Conservation (phyloP, 257 asterid genomes). For the Solanum pinnatisectum region DNA sequence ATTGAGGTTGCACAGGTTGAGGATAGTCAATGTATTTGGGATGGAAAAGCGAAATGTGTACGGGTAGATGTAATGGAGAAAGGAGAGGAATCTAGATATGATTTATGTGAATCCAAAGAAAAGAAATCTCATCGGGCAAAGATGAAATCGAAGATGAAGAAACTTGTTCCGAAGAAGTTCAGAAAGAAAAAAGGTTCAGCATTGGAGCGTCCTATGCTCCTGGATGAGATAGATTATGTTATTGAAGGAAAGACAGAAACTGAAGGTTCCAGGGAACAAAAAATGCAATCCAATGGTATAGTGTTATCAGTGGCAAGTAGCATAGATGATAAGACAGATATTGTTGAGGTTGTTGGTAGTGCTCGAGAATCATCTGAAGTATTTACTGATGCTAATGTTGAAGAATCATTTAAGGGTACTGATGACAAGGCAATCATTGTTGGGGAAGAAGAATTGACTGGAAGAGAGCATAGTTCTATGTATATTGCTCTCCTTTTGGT, state of each 20-base stretch:
- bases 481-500: constrained; percentile 27
- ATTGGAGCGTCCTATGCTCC: background rate
- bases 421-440: constrained; percentile 2
- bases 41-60: background rate
- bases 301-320: background rate
- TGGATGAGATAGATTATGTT: background rate
- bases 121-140: constrained; percentile 29
- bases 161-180: constrained; percentile 36
- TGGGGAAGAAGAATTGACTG: background rate
- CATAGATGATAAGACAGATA: background rate
- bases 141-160: constrained; percentile 54
- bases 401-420: background rate
- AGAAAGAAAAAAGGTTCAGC: constrained; percentile 16
- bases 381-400: background rate
- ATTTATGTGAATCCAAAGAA: constrained; percentile 14
- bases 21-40: constrained; percentile 20
- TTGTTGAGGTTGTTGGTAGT: background rate
- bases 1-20: constrained; percentile 3
- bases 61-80: constrained; percentile 17
- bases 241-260: background rate
- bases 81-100: constrained; percentile 12
- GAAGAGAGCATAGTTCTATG: constrained; percentile 1
- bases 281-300: background rate
- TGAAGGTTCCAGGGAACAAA: background rate
- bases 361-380: background rate